A percentile compares a stretch with the other conserved stretches of the same genome.
phyloP scores from a whole-genome alignment of 257 asterid species.

The Ilex aquifolium region DNA sequence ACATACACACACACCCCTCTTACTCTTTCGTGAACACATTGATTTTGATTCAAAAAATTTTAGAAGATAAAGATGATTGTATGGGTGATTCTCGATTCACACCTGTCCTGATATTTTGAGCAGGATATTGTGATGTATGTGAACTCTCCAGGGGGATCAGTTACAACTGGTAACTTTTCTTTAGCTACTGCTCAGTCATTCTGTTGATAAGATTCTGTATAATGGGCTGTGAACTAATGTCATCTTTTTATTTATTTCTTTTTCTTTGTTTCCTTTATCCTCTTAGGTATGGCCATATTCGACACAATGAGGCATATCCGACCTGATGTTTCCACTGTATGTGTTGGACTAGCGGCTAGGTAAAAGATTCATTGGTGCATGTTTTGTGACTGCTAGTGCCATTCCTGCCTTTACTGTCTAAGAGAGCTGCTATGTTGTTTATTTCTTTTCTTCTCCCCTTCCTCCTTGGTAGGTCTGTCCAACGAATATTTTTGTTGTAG shows the following conservation, averaged over 20 bases:
- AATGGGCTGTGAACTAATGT: background rate
- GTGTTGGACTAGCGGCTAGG: slow-evolving; percentile 97
- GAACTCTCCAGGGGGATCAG: slow-evolving; percentile 98
- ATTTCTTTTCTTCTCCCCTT: no score
- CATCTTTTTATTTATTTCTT: slow-evolving; percentile 1
- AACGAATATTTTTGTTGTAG: no score
- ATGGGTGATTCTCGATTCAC: background rate
- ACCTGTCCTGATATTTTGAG: slow-evolving; percentile 5
- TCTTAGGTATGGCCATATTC: slow-evolving; percentile 77
- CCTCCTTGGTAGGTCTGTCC: no score
- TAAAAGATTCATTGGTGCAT: slow-evolving; percentile 17
- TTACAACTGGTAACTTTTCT: slow-evolving; percentile 68
- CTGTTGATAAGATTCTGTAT: background rate
- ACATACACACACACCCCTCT: no score
- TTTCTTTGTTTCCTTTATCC: slow-evolving; percentile 16
- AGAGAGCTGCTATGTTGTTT: no score
- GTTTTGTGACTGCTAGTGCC: no score
- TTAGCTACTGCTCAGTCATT: slow-evolving; percentile 3
- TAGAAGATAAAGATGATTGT: no score
- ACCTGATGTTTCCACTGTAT: slow-evolving; percentile 92
- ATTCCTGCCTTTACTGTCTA: no score
- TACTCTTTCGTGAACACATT: no score
- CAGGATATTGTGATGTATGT: slow-evolving; percentile 98
- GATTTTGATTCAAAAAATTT: no score
- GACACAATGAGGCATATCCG: slow-evolving; percentile 91